Evolutionary conservation across 371 early-diverging fungal genomes (phyloP).

Genomic region (Vairimorpha necatrix): DNA sequence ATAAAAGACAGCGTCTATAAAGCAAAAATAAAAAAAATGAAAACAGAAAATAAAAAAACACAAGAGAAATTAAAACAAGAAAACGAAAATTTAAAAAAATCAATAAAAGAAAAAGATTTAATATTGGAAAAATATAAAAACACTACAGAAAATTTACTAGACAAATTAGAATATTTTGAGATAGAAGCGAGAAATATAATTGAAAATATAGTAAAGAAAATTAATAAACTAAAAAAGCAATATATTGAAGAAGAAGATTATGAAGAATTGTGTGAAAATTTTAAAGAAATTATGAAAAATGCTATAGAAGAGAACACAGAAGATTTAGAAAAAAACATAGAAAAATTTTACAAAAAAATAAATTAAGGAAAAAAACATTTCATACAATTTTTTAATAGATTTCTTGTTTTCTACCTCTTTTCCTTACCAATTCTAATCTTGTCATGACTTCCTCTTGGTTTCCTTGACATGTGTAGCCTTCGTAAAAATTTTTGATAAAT

Average conservation of each 20-base stretch:
- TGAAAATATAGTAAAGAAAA: not conserved
- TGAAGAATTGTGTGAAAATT: not conserved
- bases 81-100: not conserved
- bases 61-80: not conserved
- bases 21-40: not conserved
- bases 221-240: not conserved
- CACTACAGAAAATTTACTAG: not conserved
- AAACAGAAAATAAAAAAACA: not conserved
- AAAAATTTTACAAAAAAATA: not conserved
- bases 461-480: conserved; percentile 32
- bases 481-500: conserved; percentile 59
- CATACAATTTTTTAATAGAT: not conserved
- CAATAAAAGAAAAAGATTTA: conserved; percentile 8
- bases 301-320: not conserved
- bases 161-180: not conserved
- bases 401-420: conserved; percentile 60
- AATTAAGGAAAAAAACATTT: not conserved
- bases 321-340: not conserved
- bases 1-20: not conserved
- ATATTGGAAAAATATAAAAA: conserved; percentile 2
- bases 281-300: not conserved
- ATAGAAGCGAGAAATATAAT: not conserved
- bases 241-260: not conserved
- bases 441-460: conserved; percentile 23
- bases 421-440: conserved; percentile 50